A percentile compares a stretch with the other conserved stretches of the same genome.
These are phyloP conservation scores for Globisporangium solare DNA, from an alignment of 352 stramenopile species.

Conservation along the genomic window DNA sequence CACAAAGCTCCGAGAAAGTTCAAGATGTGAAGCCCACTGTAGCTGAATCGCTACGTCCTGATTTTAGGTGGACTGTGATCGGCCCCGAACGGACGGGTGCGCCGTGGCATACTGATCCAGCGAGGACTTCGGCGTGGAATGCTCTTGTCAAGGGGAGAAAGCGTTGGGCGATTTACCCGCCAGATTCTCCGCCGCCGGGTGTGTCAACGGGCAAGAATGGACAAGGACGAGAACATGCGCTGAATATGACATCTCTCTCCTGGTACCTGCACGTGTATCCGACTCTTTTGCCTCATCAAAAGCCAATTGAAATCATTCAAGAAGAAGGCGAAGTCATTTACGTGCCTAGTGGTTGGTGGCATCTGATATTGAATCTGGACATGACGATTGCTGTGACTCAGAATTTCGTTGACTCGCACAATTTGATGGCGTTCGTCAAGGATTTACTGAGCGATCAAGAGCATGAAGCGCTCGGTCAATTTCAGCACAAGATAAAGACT, in stretches of 20 bases:
- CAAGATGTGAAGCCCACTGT: constrained; percentile 29
- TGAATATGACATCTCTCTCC: constrained; percentile 76
- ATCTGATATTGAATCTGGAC: constrained; percentile 95
- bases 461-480: constrained; percentile 44
- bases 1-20: constrained; percentile 2
- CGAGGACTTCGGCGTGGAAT: constrained; percentile 96
- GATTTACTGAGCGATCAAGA: constrained; percentile 63
- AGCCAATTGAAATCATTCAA: constrained; percentile 83
- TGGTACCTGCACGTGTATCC: constrained; percentile 87
- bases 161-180: constrained; percentile 95
- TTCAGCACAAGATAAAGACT: constrained; percentile 46
- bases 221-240: constrained; percentile 45
- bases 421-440: constrained; percentile 66
- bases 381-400: constrained; percentile 94
- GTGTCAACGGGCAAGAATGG: constrained; percentile 50
- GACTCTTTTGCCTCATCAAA: constrained; percentile 63
- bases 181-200: constrained; percentile 66
- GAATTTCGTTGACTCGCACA: constrained; percentile 92
- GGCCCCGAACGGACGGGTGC: constrained; percentile 85
- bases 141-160: constrained; percentile 92
- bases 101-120: constrained; percentile 94
- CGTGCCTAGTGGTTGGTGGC: constrained; percentile 97
- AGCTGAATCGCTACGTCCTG: constrained; percentile 42
- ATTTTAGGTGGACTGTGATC: constrained; percentile 85
- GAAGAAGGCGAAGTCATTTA: constrained; percentile 95